phyloP scores from a whole-genome alignment of 2,329 filamentous ascomycete genomes.

The Penicillium sp. region DNA sequence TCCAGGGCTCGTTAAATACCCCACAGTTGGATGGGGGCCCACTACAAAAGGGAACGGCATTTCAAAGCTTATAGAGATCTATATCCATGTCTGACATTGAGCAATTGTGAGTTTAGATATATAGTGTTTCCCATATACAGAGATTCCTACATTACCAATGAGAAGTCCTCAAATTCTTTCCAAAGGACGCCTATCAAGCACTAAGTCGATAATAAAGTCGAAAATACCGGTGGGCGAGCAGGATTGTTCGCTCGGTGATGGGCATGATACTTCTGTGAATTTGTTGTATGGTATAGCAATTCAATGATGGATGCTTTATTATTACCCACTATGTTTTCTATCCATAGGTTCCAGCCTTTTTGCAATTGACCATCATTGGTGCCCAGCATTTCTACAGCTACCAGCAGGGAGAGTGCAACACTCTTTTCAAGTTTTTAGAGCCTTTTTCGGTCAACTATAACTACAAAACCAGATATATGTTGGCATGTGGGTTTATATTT shows the following conservation, averaged over 20 bases:
- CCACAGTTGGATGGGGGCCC: conserved; percentile 3
- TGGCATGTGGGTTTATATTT: too few relatives aligned
- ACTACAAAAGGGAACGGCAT: conserved; percentile 5
- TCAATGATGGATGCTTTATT: background rate
- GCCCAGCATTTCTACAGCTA: background rate
- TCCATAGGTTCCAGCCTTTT: background rate
- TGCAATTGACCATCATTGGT: background rate
- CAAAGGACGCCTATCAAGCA: too few relatives aligned
- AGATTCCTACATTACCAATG: conserved; percentile 19
- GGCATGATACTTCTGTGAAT: background rate
- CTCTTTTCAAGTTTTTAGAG: background rate
- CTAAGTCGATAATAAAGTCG: too few relatives aligned
- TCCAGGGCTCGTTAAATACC: conserved; percentile 16
- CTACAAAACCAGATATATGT: too few relatives aligned
- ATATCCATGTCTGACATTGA: background rate
- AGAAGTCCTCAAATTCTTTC: background rate
- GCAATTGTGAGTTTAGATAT: background rate
- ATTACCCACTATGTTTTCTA: background rate
- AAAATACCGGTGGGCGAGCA: background rate
- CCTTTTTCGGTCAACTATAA: background rate
- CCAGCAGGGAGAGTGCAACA: background rate
- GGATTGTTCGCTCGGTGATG: background rate
- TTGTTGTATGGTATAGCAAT: background rate
- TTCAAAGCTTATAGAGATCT: conserved; percentile 1
- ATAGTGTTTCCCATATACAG: background rate